These are phyloP conservation scores for Rhododendron ferrugineum DNA, from an alignment of 148 eudicot genomes.

Conservation along the genomic window DNA sequence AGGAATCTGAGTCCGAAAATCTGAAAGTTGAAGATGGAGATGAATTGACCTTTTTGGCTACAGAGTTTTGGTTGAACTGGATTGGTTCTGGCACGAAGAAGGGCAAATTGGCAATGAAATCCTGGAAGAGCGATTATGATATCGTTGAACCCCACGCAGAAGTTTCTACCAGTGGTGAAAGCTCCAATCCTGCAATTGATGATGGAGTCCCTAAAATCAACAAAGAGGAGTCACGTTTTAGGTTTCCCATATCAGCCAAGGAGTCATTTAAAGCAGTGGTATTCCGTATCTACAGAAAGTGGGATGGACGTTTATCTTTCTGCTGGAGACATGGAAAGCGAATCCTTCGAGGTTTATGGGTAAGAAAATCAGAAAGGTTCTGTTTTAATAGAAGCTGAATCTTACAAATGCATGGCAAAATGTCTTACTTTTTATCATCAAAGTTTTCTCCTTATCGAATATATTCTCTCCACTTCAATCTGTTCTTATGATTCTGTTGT, in stretches of 20 bases:
- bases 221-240: conserved; percentile 51
- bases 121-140: conserved; percentile 65
- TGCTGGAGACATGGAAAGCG: conserved; percentile 60
- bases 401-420: not conserved
- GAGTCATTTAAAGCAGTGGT: conserved; percentile 64
- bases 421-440: not conserved
- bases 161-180: conserved; percentile 33
- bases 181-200: conserved; percentile 29
- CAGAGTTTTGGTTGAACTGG: conserved; percentile 66
- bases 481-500: not conserved
- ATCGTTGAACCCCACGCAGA: conserved; percentile 46
- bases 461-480: not conserved
- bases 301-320: conserved; percentile 80
- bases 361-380: conserved; percentile 28
- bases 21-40: conserved; percentile 31
- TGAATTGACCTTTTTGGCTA: conserved; percentile 41
- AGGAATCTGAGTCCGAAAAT: conserved; percentile 23
- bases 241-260: conserved; percentile 55
- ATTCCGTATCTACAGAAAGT: conserved; percentile 55
- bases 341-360: conserved; percentile 73
- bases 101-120: conserved; percentile 41
- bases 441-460: not conserved
- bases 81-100: conserved; percentile 53
- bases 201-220: conserved; percentile 33
- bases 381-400: not conserved